These are phyloP conservation scores for Neopestalotiopsis sp. DNA, from an alignment of 2,329 filamentous ascomycete species.

Conservation along the genomic window DNA sequence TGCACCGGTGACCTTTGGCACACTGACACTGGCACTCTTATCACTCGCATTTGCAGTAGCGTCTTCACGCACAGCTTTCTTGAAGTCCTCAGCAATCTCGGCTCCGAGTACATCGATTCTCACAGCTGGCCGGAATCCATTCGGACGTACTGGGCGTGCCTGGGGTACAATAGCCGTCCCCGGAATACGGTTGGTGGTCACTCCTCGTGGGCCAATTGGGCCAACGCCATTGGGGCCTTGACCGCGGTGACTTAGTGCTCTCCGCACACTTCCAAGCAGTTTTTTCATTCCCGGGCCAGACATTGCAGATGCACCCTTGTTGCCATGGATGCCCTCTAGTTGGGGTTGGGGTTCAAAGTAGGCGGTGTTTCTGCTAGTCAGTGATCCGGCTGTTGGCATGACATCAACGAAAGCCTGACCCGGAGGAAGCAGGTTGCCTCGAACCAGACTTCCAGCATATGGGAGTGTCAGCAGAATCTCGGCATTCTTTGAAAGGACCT, in stretches of 20 bases:
- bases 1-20: constrained; percentile 33
- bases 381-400: constrained; percentile 54
- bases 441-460: constrained; percentile 82
- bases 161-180: constrained; percentile 67
- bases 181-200: constrained; percentile 62
- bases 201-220: constrained; percentile 55
- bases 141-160: constrained; percentile 45
- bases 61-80: constrained; percentile 73
- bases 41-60: constrained; percentile 44
- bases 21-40: constrained; percentile 29
- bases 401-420: constrained; percentile 80
- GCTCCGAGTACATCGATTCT: constrained; percentile 86
- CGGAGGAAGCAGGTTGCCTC: constrained; percentile 84
- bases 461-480: constrained; percentile 67
- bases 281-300: constrained; percentile 81
- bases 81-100: constrained; percentile 78
- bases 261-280: constrained; percentile 83
- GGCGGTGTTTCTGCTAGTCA: constrained; percentile 58
- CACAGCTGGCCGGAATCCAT: constrained; percentile 56
- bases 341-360: constrained; percentile 51
- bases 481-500: constrained; percentile 55
- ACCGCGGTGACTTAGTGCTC: constrained; percentile 72
- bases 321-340: constrained; percentile 38
- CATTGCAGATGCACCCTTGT: constrained; percentile 61
- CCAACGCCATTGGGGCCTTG: constrained; percentile 52